Percentiles rank a stretch among this genome's conserved stretches.
Evolutionary conservation across 306 rosid species (phyloP).

Genomic region (Fragaria vesca): DNA sequence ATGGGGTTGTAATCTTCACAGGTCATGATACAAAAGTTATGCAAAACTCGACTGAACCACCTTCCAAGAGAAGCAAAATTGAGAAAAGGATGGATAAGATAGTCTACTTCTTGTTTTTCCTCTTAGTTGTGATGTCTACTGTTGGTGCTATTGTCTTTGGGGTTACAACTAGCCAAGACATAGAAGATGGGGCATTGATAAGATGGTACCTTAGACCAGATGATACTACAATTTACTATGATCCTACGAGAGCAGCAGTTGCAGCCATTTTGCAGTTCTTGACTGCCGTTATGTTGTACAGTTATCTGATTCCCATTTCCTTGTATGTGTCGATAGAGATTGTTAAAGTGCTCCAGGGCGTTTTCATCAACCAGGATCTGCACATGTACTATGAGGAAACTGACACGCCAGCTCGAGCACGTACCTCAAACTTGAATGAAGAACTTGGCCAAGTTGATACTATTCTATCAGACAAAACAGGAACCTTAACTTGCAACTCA

Average conservation of each 20-base stretch:
- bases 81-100: conserved; percentile 90
- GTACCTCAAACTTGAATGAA: conserved; percentile 95
- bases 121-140: conserved; percentile 61
- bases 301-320: conserved; percentile 95
- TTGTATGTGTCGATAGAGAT: conserved; percentile 93
- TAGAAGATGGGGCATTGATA: conserved; percentile 55
- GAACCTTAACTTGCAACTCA: conserved; percentile 95
- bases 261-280: conserved; percentile 83
- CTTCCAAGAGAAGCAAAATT: conserved; percentile 93
- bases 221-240: conserved; percentile 53
- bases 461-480: conserved; percentile 94
- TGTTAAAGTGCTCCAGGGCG: conserved; percentile 89
- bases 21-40: conserved; percentile 95
- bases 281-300: conserved; percentile 80
- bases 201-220: conserved; percentile 98
- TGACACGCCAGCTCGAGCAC: conserved; percentile 88
- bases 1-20: conserved; percentile 89
- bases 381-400: conserved; percentile 85
- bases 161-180: conserved; percentile 54
- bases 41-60: conserved; percentile 92
- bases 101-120: conserved; percentile 57
- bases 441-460: conserved; percentile 99
- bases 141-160: conserved; percentile 79
- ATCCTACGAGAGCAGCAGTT: conserved; percentile 55
- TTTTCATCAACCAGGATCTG: conserved; percentile 82